These are phyloP conservation scores for Microbotryomycetes sp. DNA, from an alignment of 1,284 basidiomycete genomes.

Conservation along the genomic window DNA sequence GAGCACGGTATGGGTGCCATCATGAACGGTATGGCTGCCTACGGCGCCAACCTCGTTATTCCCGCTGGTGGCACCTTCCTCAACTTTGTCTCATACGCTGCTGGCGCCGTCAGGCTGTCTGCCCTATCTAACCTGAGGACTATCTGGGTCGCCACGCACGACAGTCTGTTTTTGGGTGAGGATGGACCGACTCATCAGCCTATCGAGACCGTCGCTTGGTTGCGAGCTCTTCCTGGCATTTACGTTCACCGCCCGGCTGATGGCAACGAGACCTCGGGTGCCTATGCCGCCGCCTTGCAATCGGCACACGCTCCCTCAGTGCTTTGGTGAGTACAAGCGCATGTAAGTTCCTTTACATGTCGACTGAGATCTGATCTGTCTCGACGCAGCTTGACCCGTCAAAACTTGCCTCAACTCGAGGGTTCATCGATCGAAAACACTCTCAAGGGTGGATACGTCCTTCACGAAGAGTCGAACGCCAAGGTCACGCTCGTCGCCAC, in stretches of 20 bases:
- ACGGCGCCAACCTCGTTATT: conserved; percentile 33
- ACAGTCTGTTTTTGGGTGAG: conserved; percentile 51
- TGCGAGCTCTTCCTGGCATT: conserved; percentile 66
- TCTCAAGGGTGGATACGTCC: conserved; percentile 77
- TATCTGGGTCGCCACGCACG: conserved; percentile 74
- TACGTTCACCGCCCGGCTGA: conserved; percentile 61
- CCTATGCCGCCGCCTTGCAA: conserved; percentile 72
- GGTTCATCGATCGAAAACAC: conserved; percentile 79
- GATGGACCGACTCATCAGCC: conserved; percentile 96
- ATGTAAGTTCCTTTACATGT: not conserved
- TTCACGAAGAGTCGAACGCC: conserved; percentile 62
- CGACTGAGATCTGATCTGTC: not conserved
- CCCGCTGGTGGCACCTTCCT: conserved; percentile 39
- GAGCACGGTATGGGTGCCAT: conserved; percentile 97
- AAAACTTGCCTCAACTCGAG: conserved; percentile 89
- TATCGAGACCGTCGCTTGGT: conserved; percentile 69
- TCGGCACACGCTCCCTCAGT: conserved; percentile 73
- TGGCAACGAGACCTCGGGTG: conserved; percentile 87
- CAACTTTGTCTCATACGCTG: conserved; percentile 89
- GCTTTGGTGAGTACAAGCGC: conserved; percentile 41
- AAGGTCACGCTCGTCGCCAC: conserved; percentile 81
- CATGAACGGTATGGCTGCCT: conserved; percentile 49
- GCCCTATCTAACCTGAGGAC: conserved; percentile 84
- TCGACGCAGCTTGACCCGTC: conserved; percentile 64
- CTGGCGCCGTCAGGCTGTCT: conserved; percentile 82